Conservation (phyloP, 1,284 basidiomycete genomes). For the Pterulicium gracile region DNA sequence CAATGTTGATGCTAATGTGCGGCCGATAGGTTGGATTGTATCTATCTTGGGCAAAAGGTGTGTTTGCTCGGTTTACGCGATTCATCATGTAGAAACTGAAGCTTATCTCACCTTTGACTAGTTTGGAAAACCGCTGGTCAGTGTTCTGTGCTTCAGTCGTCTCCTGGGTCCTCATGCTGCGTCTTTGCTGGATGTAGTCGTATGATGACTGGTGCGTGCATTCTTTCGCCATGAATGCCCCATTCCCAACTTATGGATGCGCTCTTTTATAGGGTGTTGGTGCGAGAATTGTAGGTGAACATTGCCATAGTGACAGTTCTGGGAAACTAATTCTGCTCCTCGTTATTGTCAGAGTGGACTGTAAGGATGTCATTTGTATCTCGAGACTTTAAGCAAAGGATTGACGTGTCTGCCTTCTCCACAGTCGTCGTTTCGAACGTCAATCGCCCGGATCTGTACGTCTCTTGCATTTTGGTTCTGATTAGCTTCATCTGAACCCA, state of each 20-base stretch:
- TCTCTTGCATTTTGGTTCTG: not conserved
- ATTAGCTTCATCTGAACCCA: too few relatives aligned
- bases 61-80: conserved; percentile 10
- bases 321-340: too few relatives aligned
- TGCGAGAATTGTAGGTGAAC: conserved; percentile 64
- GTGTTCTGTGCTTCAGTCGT: conserved; percentile 7
- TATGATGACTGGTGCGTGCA: conserved; percentile 46
- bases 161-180: conserved; percentile 1
- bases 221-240: conserved; percentile 23
- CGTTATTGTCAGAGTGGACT: too few relatives aligned
- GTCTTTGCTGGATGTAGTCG: conserved; percentile 22
- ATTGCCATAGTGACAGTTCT: too few relatives aligned
- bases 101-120: conserved; percentile 10
- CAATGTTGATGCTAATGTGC: conserved; percentile 2
- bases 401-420: conserved; percentile 27
- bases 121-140: conserved; percentile 23
- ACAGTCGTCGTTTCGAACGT: not conserved
- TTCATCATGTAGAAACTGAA: not conserved
- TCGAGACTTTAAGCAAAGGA: conserved; percentile 13
- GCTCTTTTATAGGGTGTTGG: conserved; percentile 45
- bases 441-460: not conserved
- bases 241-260: conserved; percentile 4
- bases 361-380: too few relatives aligned
- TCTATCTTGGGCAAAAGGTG: conserved; percentile 88
- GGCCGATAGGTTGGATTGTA: conserved; percentile 76